Base-by-base conservation (phyloP, 345 rosid genomes). In the Pugionium dolabratum region DNA sequence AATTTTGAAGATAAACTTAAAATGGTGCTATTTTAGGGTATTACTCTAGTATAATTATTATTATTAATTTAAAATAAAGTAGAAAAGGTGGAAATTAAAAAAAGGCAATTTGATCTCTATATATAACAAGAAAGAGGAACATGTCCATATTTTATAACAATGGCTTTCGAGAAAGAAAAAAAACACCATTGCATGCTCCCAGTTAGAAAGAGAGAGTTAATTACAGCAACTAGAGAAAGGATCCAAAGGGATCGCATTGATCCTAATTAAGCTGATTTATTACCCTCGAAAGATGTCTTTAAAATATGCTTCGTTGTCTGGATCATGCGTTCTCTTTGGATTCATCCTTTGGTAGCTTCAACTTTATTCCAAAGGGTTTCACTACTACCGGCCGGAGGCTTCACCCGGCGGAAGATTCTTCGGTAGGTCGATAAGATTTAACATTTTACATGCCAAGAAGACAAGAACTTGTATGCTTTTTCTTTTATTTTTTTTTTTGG, bases 171-270 rank as follows among this genome's bases (percentile, higher is more conserved):
- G 54, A 53, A 70, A 36, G 2, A 49, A 36, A 62, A 53, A 55
- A 62, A 70, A 54, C 45, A 46, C 43, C 68, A 62, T 62, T 54
- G 62, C 42, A 18, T 18, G 18, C 18, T 54, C 75, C 44, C 42
- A 56, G 49, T n/a, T 5, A 47, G 42, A 45, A 29, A 34, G 70
- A 69, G 36, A 69, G 29, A 59, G 5, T 59, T 63, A 58, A 39
- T 67, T 41, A 55, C 80, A 79, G 90, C 87, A 79, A 86, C 83
- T 81, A 72, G 74, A 90, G 95, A 76, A 87, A 71, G 84, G 76
- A 87, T 90, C 97, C 97, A 90, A 90, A 90, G 92, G 97, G 97
- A 90, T 90, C 95, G 97, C 97, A 90, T 90, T 90, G 97, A 90
- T 90, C 97, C 92, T 64, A 45, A 70, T 54, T 46, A 32, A 55